These are phyloP conservation scores for Phialophora tarda DNA, from an alignment of 2,329 filamentous ascomycete genomes.

Conservation along the genomic window DNA sequence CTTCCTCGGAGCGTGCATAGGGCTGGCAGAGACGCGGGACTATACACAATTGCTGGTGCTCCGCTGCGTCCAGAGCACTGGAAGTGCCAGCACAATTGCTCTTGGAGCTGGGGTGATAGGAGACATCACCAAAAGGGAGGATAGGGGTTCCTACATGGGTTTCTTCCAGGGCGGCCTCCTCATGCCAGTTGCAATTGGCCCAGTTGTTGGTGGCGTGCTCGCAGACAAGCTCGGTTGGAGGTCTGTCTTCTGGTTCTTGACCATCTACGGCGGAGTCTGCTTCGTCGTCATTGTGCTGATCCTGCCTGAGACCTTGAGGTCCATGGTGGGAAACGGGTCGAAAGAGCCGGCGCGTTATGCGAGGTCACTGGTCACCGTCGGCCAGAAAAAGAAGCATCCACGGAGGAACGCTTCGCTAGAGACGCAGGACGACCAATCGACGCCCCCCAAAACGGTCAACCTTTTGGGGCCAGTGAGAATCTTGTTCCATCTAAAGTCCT, in stretches of 20 bases:
- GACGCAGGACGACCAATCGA: not conserved
- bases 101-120: conserved; percentile 51
- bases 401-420: not conserved
- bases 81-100: conserved; percentile 52
- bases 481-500: conserved; percentile 53
- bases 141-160: conserved; percentile 57
- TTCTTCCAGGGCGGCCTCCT: conserved; percentile 49
- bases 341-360: conserved; percentile 13
- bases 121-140: conserved; percentile 50
- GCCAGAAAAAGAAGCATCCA: conserved; percentile 20
- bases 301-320: conserved; percentile 51
- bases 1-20: conserved; percentile 50
- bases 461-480: conserved; percentile 55
- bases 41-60: conserved; percentile 50
- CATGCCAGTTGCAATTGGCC: conserved; percentile 54
- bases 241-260: conserved; percentile 53
- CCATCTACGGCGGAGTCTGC: conserved; percentile 47
- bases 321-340: conserved; percentile 46
- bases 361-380: conserved; percentile 16
- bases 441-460: conserved; percentile 50
- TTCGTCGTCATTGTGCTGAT: conserved; percentile 44
- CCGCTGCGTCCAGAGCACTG: conserved; percentile 52
- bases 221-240: conserved; percentile 49
- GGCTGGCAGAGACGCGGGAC: conserved; percentile 47
- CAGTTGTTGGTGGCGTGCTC: conserved; percentile 51